Evolutionary conservation across 352 stramenopile species (phyloP), one percentile per base, ranked within the genome.

Genomic region (Lagenidium sp.): DNA sequence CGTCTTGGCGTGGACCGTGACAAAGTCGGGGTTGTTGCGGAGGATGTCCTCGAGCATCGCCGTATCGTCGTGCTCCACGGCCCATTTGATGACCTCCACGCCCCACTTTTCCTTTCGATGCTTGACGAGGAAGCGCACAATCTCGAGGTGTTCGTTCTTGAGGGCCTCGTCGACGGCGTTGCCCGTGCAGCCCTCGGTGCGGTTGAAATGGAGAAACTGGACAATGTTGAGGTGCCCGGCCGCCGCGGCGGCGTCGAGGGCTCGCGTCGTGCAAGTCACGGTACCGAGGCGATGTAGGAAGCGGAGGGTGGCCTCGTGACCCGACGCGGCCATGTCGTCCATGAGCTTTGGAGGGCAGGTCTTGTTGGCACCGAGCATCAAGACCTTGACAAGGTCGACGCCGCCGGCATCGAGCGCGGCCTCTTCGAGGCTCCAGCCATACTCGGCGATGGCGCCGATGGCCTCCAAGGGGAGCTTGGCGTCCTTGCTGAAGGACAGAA

Each of bases 61-160:
- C 20, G 65, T 15, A 21, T 79, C 65, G 30, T 62, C 26, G 6
- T 63, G 36, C 51, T 77, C 50, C 4, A 53, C 63, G 0, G 68
- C 63, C 63, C 60, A 84, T 19, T 54, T 49, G 1, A 66, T 26
- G 15, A 63, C 55, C 13, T 47, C 28, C 2, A 60, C 54, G 20
- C 46, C 56, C 71, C 71, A 84, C 18, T 66, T 67, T 41, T 76
- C 68, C 6, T 38, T 44, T 26, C 66, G 58, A 41, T 75, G 34
- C 34, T 68, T 60, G 15, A 74, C 50, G 6, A 84, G 63, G 44
- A 81, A 82, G 30, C 55, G 63, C 41, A 71, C 55, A 2, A 72
- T 43, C 2, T 67, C 24, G 2, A 61, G 16, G 28, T 78, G 63
- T 1, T 58, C 47, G 7, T 56, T 53, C 23, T 59, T 47, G 8